A percentile compares a stretch with the other conserved stretches of the same genome.
phyloP scores from a whole-genome alignment of 257 asterid species.

The Sherardia arvensis region DNA sequence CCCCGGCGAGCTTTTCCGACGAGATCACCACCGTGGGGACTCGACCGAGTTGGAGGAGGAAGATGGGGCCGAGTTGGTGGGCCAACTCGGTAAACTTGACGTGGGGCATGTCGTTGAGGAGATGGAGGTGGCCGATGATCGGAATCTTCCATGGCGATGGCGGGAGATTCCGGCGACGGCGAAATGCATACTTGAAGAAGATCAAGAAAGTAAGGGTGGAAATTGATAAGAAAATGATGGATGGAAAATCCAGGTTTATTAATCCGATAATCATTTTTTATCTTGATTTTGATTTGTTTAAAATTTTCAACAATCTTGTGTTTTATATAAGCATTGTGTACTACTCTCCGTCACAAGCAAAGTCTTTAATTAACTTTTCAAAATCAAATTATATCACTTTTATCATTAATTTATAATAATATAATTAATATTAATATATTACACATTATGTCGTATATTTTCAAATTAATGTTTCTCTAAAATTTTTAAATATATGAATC shows the following conservation, averaged over 20 bases:
- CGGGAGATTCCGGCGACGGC: conserved; percentile 7
- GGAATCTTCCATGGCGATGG: conserved; percentile 23
- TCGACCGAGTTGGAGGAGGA: conserved; percentile 27
- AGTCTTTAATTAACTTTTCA: too few species aligned
- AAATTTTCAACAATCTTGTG: background rate
- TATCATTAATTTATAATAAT: too few species aligned
- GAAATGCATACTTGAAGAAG: background rate
- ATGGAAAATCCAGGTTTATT: conserved; percentile 13
- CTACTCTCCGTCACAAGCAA: too few species aligned
- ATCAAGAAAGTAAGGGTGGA: conserved; percentile 10
- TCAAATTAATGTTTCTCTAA: too few species aligned
- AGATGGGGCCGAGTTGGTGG: conserved; percentile 20
- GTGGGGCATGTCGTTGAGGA: conserved; percentile 30
- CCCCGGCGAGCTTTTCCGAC: conserved; percentile 22
- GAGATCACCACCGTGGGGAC: conserved; percentile 27
- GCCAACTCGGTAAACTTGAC: conserved; percentile 18
- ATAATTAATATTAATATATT: too few species aligned
- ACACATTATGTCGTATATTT: too few species aligned
- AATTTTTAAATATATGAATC: too few species aligned
- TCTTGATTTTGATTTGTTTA: background rate
- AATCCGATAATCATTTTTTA: background rate
- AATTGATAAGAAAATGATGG: conserved; percentile 4
- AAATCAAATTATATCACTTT: too few species aligned
- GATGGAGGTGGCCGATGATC: conserved; percentile 32
- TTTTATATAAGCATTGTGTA: background rate